These are phyloP conservation scores for Talaromyces sp. DNA, from an alignment of 2,329 filamentous ascomycete species.

Conservation along the genomic window DNA sequence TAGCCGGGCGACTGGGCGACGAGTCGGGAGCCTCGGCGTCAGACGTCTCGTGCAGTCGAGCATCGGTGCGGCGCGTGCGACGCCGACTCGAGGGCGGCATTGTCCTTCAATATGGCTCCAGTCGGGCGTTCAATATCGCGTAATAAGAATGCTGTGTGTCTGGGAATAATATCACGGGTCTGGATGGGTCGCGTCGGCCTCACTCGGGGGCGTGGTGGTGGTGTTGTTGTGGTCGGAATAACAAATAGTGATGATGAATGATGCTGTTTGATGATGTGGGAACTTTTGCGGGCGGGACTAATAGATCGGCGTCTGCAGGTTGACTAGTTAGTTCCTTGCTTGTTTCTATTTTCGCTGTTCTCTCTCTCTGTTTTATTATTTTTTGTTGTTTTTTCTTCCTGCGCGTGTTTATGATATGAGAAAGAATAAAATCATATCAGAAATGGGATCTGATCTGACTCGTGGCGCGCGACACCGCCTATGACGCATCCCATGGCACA, in stretches of 20 bases:
- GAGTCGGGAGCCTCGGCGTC: constrained; percentile 43
- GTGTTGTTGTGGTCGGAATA: neutral
- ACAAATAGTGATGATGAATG: neutral
- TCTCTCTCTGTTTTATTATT: neutral
- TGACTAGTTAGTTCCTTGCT: neutral
- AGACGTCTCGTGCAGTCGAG: constrained; percentile 39
- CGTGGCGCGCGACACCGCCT: neutral
- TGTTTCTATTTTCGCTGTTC: neutral
- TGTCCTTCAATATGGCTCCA: constrained; percentile 8
- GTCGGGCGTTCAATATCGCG: neutral
- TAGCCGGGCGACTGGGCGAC: constrained; percentile 41
- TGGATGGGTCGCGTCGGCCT: neutral
- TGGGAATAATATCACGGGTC: neutral
- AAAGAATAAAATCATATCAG: neutral
- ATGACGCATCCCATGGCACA: neutral
- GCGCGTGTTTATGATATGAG: neutral
- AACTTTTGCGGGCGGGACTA: neutral
- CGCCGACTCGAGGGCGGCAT: constrained; percentile 41
- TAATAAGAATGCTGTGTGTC: neutral
- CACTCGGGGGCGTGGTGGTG: neutral
- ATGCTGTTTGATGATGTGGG: neutral
- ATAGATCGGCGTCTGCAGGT: neutral
- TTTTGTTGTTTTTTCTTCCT: neutral
- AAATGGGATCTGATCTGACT: neutral
- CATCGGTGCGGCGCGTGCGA: constrained; percentile 41